Evolutionary conservation across 257 asterid species (phyloP), one percentile per base, ranked within the genome.

Genomic region (Nicotiana obtusifolia): DNA sequence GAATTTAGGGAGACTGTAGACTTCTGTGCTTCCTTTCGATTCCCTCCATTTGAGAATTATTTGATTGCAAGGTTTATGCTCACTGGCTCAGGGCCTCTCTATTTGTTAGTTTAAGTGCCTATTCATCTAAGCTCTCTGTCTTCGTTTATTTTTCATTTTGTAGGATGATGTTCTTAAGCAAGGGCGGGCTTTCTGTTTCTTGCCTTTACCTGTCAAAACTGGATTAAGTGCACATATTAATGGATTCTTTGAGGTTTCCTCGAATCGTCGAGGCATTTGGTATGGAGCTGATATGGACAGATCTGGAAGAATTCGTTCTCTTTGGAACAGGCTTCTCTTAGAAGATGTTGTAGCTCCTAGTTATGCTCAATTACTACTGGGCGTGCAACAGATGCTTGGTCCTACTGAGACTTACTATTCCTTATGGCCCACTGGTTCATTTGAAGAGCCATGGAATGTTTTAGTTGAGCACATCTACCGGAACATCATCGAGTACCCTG

Each of bases 231-330:
- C 91, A 86, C 99, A 95, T 83, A 86, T 93, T 57, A 93, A 95
- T 83, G 99, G 99, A 81, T 95, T 89, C 84, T 95, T 93, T 79
- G 99, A 95, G 91, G 97, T 95, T 87, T 95, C 98, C 76, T 95
- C 99, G 37, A 95, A 95, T 84, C 97, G 99, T 33, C 99, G 98
- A 85, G 97, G 98, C 79, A 93, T 95, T 88, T 95, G 99, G 99
- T 95, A 93, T 84, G 99, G 99, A 83, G 97, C 90, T 88, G 99
- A 95, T 88, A 93, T 95, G 99, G 99, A 95, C 85, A 92, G 98
- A 87, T 88, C 98, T 81, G 99, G 98, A 81, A 95, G 92, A 87
- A 86, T 95, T 75, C 98, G 99, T 65, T 95, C 98, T n/a, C 44
- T 93, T 80, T 95, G 99, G 99, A 95, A 95, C 89, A 92, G 90